Evolutionary conservation across 257 asterid species (phyloP).

Genomic region (Nemophila menziesii): DNA sequence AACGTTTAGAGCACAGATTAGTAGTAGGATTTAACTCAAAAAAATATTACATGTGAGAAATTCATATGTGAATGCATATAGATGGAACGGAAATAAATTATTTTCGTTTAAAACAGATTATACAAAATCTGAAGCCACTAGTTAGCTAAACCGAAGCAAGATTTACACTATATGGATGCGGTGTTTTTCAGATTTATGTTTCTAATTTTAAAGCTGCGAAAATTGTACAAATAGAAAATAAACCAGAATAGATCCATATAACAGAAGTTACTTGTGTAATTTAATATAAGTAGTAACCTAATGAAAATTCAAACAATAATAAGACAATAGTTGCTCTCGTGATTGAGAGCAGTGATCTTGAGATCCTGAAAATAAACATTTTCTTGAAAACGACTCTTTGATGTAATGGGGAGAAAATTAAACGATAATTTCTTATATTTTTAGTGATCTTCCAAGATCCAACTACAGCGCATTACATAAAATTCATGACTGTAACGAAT

Average conservation of each 20-base stretch:
- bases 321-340: no score
- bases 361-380: no score
- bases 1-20: constrained; percentile 7
- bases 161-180: background rate
- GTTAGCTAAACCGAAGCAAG: background rate
- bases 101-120: background rate
- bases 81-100: background rate
- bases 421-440: no score
- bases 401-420: no score
- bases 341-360: no score
- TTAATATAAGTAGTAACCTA: background rate
- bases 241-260: no score
- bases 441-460: background rate
- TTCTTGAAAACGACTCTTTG: no score
- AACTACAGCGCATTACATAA: background rate
- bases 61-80: background rate
- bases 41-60: no score
- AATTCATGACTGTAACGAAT: background rate
- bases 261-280: background rate
- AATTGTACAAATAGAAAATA: no score
- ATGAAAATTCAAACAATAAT: background rate
- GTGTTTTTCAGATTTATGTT: background rate
- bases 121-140: background rate
- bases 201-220: background rate
- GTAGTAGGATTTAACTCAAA: background rate